Evolutionary conservation across 108 stramenopile genomes (phyloP).

Genomic region (Parietichytrium sp.): DNA sequence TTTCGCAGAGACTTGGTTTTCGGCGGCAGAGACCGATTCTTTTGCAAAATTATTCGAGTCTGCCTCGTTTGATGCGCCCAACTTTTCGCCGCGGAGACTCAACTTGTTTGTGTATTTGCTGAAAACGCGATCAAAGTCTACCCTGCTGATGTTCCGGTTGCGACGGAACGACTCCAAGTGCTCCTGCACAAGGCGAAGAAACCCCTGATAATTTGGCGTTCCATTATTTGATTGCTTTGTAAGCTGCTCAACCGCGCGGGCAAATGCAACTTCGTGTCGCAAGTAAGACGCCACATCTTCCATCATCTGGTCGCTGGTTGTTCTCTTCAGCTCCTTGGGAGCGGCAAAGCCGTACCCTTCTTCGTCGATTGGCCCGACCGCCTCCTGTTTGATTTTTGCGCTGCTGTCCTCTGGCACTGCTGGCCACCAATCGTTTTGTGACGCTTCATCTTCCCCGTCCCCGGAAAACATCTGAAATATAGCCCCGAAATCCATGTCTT

Average conservation of each 20-base stretch:
- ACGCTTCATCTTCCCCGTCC: too few relatives aligned
- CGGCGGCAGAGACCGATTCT: too few relatives aligned
- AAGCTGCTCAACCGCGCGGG: neutral
- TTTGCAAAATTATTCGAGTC: too few relatives aligned
- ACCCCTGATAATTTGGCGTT: neutral
- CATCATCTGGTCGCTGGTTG: slow-evolving; percentile 29
- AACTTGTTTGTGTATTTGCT: neutral
- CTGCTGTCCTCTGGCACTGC: too few relatives aligned
- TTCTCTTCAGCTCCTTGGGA: neutral
- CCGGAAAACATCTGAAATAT: too few relatives aligned
- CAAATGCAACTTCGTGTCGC: neutral
- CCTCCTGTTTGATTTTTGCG: too few relatives aligned
- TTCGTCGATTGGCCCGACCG: too few relatives aligned
- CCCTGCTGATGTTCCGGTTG: slow-evolving; percentile 3
- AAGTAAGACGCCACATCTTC: neutral
- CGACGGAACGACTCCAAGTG: slow-evolving; percentile 25
- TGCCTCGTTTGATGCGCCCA: too few relatives aligned
- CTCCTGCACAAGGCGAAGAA: slow-evolving; percentile 4
- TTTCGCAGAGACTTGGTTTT: too few relatives aligned
- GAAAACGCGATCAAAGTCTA: slow-evolving; percentile 7
- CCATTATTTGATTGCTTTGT: slow-evolving; percentile 10
- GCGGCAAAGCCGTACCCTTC: neutral
- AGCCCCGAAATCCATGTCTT: too few relatives aligned
- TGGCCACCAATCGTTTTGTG: too few relatives aligned
- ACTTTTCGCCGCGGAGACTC: too few relatives aligned